These are phyloP conservation scores for Protomyces lactucae-debilis DNA, from an alignment of 1,139 yeast genomes.

Conservation along the genomic window DNA sequence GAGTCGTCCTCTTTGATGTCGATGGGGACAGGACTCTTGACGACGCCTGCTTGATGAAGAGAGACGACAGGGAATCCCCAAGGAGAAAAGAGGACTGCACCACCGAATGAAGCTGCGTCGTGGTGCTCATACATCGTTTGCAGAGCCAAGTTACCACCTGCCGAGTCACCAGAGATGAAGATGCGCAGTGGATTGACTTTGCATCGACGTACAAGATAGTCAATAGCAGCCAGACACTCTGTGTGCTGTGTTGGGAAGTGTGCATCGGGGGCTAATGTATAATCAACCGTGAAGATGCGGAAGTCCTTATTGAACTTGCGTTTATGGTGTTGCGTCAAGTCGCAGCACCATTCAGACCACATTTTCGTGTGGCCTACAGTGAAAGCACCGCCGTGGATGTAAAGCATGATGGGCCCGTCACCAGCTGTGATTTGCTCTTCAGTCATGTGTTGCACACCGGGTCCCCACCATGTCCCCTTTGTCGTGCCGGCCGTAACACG, in stretches of 20 bases:
- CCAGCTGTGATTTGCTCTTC: constrained; percentile 6
- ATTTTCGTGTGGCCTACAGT: constrained; percentile 17
- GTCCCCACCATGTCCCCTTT: constrained; percentile 17
- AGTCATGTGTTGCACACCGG: neutral
- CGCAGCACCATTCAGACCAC: constrained; percentile 8
- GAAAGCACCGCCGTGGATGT: constrained; percentile 22
- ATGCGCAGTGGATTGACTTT: constrained; percentile 7
- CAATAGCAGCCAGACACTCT: constrained; percentile 9
- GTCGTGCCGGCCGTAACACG: constrained; percentile 11
- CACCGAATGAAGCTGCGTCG: constrained; percentile 2
- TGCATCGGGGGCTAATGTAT: constrained; percentile 8
- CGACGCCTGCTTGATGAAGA: neutral
- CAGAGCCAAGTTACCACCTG: constrained; percentile 15
- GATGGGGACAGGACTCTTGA: neutral
- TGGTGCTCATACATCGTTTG: constrained; percentile 15
- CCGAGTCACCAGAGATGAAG: constrained; percentile 23
- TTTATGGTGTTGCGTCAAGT: constrained; percentile 12
- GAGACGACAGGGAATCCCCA: constrained; percentile 17
- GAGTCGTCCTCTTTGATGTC: neutral
- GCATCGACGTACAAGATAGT: constrained; percentile 7
- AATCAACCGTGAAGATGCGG: constrained; percentile 5
- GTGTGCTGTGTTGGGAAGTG: constrained; percentile 13
- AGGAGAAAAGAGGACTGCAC: constrained; percentile 20
- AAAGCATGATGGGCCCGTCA: constrained; percentile 11
- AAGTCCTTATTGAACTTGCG: constrained; percentile 15